Base-by-base conservation (phyloP, 192 early-diverging fungal genomes). In the Backusella morwellensis region DNA sequence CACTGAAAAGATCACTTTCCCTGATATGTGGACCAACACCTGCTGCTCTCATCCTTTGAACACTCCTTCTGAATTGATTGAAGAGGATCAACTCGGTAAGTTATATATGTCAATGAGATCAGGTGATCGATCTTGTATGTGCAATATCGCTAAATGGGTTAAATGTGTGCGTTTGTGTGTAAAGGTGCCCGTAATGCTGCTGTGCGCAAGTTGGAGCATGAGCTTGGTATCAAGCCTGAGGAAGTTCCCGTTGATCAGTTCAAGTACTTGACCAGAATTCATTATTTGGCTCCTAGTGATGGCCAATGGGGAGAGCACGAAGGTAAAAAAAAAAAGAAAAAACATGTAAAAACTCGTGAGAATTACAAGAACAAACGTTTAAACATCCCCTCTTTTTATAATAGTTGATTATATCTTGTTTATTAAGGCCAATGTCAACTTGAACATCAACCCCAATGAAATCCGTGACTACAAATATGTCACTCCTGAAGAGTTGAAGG, bases 301-400 rank as follows among this genome's bases (percentile, higher is more conserved):
- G 96, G 95, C 26, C 74, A 94, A 73, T 99, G 98, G 98, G 98
- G 98, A n/a, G 98, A 99, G 84, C 98, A 99, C 81, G 98, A 99
- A 86, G 81, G 85, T 85, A 29, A 29, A 29, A 29, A 29, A 29
- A 29, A 29, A 29, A 29, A 29, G 1, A 29, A 29, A 29, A 1
- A 29, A 29, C 29, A 29, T 29, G 29, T 29, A 29, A 29, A 29
- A 36, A 19, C n/a, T 66, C 2, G 56, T 26, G 23, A 12, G n/a
- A 59, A 59, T 59, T 26, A 23, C 21, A 19, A 66, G 21, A 32
- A 44, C 44, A 59, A 21, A 35, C 6, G 32, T 52, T 32, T n/a
- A 70, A 29, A 67, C 35, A 52, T 23, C 59, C 14, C 11, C 21
- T 40, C 63, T 26, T 19, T 14, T 44, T 26, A 19, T 35, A 32